phyloP scores from a whole-genome alignment of 2,329 filamentous ascomycete genomes.

The Septoria petroselini region DNA sequence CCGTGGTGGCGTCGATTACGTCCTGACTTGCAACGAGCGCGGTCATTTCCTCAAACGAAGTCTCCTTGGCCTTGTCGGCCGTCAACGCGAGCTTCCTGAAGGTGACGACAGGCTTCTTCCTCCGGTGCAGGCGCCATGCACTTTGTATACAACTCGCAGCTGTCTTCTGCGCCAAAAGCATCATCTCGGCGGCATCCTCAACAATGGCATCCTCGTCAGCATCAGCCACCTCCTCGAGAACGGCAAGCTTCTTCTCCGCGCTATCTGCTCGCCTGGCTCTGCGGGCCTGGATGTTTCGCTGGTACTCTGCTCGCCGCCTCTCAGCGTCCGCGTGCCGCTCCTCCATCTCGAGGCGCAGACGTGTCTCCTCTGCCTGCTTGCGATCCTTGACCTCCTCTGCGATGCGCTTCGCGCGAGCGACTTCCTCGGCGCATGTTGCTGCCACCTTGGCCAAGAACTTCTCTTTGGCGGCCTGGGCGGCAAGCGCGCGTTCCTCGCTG shows the following conservation, averaged over 20 bases:
- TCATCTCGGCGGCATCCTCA: conserved; percentile 33
- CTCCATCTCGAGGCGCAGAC: conserved; percentile 71
- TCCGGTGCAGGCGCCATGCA: conserved; percentile 62
- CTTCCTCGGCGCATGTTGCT: conserved; percentile 76
- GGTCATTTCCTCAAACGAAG: conserved; percentile 71
- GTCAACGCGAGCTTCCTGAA: conserved; percentile 66
- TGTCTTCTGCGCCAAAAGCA: conserved; percentile 54
- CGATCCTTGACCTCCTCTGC: conserved; percentile 78
- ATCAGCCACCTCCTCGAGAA: conserved; percentile 50
- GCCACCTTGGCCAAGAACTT: conserved; percentile 79
- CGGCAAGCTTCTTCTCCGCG: conserved; percentile 51
- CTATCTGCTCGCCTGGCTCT: conserved; percentile 39
- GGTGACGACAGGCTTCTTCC: conserved; percentile 60
- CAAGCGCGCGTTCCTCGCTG: conserved; percentile 72
- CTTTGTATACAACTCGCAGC: conserved; percentile 66
- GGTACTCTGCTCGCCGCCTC: conserved; percentile 59
- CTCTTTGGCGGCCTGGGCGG: conserved; percentile 73
- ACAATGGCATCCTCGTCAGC: conserved; percentile 46
- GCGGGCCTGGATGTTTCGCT: conserved; percentile 50
- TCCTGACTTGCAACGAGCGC: conserved; percentile 64
- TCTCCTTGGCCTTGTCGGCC: conserved; percentile 66
- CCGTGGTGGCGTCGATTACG: conserved; percentile 63
- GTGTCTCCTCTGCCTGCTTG: conserved; percentile 68
- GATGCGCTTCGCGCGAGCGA: conserved; percentile 76
- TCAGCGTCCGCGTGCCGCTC: conserved; percentile 77